Percentiles rank a stretch among this genome's conserved stretches.
These are phyloP conservation scores for Amoeboradix gromovi DNA, from an alignment of 371 early-diverging fungal genomes.

Conservation along the genomic window DNA sequence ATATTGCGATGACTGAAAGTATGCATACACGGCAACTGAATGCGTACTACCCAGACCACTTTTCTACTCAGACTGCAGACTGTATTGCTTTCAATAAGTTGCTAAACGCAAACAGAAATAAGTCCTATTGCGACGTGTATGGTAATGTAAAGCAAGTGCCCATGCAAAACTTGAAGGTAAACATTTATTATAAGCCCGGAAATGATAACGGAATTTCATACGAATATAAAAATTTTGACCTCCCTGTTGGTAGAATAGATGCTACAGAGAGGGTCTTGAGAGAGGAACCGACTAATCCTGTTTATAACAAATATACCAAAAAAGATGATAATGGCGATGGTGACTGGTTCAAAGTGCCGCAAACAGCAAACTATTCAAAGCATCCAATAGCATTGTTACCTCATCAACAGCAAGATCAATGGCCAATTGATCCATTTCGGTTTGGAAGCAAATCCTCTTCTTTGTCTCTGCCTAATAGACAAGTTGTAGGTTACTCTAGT, in stretches of 20 bases:
- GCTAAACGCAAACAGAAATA: background rate
- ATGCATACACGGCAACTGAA: background rate
- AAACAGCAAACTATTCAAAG: background rate
- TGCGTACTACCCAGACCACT: background rate
- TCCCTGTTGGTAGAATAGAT: no score
- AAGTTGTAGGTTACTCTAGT: no score
- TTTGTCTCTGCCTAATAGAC: no score
- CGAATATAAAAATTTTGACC: background rate
- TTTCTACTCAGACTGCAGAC: background rate
- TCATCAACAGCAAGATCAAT: background rate
- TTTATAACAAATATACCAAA: background rate
- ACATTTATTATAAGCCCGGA: background rate
- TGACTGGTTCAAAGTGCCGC: background rate
- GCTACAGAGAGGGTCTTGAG: background rate
- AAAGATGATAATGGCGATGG: background rate
- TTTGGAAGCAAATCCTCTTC: background rate
- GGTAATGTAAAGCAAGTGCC: background rate
- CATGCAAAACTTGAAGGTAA: background rate
- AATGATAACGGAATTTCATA: background rate
- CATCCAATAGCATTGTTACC: background rate
- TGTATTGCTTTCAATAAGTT: background rate
- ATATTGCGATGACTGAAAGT: background rate
- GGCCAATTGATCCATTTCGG: background rate
- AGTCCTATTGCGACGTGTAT: background rate
- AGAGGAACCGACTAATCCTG: no score